phyloP scores from a whole-genome alignment of 495 filamentous ascomycete species.

The Halenospora varia region DNA sequence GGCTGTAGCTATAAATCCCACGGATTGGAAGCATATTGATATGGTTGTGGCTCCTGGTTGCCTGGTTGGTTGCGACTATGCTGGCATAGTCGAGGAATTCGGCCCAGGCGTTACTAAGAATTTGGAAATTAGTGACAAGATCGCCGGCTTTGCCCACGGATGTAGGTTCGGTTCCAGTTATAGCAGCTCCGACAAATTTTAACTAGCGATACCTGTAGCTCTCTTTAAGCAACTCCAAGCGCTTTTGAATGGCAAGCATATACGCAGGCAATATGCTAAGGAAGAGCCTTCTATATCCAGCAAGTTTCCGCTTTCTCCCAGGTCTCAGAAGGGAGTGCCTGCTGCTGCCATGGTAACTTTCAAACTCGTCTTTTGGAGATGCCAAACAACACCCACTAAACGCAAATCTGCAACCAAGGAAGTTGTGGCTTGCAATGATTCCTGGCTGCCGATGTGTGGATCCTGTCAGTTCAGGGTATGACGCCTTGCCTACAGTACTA shows the following conservation, averaged over 20 bases:
- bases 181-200: no score
- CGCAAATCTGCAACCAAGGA: not conserved
- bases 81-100: slow-evolving; percentile 33
- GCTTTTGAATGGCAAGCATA: not conserved
- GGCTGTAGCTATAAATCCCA: slow-evolving; percentile 41
- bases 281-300: not conserved
- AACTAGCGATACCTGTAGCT: no score
- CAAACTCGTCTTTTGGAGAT: not conserved
- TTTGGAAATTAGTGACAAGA: slow-evolving; percentile 3
- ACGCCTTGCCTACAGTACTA: no score
- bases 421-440: not conserved
- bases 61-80: slow-evolving; percentile 37
- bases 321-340: not conserved
- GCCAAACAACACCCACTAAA: not conserved
- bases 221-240: not conserved
- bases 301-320: not conserved
- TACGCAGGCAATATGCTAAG: not conserved
- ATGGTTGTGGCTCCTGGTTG: slow-evolving; percentile 29
- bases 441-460: not conserved
- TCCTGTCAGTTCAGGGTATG: no score
- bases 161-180: not conserved
- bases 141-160: not conserved
- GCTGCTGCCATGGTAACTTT: not conserved
- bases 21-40: slow-evolving; percentile 36
- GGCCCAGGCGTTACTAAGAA: slow-evolving; percentile 16